Base-by-base conservation (phyloP, 352 stramenopile genomes). In the Globisporangium spinosum region DNA sequence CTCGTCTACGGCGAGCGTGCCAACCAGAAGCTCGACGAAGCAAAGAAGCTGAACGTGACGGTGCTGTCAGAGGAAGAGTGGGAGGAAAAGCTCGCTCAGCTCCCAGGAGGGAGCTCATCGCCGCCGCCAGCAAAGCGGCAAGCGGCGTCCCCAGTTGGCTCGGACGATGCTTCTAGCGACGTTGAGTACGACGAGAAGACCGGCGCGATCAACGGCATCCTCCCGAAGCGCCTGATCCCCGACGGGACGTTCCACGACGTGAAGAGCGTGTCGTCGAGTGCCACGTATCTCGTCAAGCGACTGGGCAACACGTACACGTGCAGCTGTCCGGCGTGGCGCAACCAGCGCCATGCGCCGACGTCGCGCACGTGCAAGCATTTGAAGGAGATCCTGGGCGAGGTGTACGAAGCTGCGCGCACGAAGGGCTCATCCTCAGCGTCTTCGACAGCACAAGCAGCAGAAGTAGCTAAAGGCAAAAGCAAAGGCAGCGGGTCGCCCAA, bases 281-380 rank as follows among this genome's bases (percentile, higher is more conserved):
- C 81, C n/a, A 83, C 73, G 45, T 90, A 90, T 70, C 60, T 82
- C 23, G 73, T 80, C 62, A 86, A 87, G 67, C 76, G 77, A 12
- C 22, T 83, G 4, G 82, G 82, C 3, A 77, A 61, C 35, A 72
- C 75, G 27, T 91, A 90, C 64, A 77, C 76, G 22, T 91, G 83
- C 67, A 90, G 59, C 40, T 91, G 83, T 54, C 82, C 82, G 9
- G 80, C 82, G n/a, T 91, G 83, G 83, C 73, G 76, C 1, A 89
- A 87, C 69, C 83, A 91, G 56, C 75, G 77, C 54, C 64, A 78
- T 23, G 72, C 77, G 2, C 76, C 78, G 10, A 82, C 70, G 8
- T 69, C 70, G 0, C 73, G 83, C 15, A 89, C 82, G 0, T 91
- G 83, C 61, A 91, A 91, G 61, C 83, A 91, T 62, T 58, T 91